These are phyloP conservation scores for Solanum etuberosum DNA, from an alignment of 257 asterid species.

Conservation along the genomic window DNA sequence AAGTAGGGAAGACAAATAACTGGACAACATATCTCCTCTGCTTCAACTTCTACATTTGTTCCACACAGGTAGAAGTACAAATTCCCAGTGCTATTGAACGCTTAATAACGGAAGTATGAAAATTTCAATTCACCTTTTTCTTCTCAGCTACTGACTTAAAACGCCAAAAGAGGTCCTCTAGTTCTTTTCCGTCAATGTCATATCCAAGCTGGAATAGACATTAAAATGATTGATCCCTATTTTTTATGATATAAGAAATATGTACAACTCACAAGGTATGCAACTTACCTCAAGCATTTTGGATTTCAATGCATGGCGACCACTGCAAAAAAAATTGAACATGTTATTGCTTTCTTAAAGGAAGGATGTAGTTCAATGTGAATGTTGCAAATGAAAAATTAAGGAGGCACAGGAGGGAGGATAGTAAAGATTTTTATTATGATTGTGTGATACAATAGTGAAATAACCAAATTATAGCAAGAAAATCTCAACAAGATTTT, in stretches of 20 bases:
- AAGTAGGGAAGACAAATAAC: neutral
- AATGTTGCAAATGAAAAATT: neutral
- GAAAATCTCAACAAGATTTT: neutral
- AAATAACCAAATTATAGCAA: neutral
- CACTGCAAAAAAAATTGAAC: constrained; percentile 40
- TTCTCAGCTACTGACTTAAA: constrained; percentile 84
- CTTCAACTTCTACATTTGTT: neutral
- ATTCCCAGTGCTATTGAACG: neutral
- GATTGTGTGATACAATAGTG: neutral
- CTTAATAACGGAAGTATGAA: neutral
- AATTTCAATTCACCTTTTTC: constrained; percentile 50
- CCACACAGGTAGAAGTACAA: neutral
- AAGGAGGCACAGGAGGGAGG: neutral
- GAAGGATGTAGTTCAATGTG: neutral
- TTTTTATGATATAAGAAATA: neutral
- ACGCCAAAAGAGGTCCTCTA: constrained; percentile 84
- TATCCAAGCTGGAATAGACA: constrained; percentile 69
- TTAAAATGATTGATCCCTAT: neutral
- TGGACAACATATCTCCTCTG: neutral
- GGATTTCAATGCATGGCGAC: constrained; percentile 91
- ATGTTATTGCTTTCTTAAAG: neutral
- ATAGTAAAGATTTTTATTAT: neutral
- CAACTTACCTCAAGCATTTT: constrained; percentile 74
- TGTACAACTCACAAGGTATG: neutral
- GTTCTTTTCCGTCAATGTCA: constrained; percentile 72